phyloP scores from a whole-genome alignment of 148 eudicot species.

The Silene uniflora region DNA sequence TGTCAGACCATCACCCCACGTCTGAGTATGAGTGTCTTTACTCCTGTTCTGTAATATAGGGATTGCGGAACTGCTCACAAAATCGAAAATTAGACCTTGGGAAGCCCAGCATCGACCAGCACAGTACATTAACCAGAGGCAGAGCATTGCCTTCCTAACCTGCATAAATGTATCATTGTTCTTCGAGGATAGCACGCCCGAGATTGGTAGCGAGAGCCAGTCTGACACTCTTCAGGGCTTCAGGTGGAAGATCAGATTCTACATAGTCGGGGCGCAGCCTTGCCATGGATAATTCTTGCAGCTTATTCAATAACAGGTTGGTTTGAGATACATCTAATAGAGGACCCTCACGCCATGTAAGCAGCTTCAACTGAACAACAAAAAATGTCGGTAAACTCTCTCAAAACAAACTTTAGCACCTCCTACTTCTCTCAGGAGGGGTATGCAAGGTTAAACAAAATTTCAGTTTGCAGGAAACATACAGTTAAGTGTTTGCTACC shows the following conservation, averaged over 20 bases:
- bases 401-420: neutral
- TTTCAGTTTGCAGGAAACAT: too few relatives aligned
- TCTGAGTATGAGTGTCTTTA: neutral
- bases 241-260: slow-evolving; percentile 67
- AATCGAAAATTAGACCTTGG: neutral
- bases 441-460: too few relatives aligned
- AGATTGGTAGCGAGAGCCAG: slow-evolving; percentile 91
- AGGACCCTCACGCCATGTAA: slow-evolving; percentile 76
- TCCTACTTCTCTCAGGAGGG: neutral
- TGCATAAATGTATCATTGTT: slow-evolving; percentile 35
- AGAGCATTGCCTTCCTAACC: neutral
- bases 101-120: neutral
- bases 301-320: slow-evolving; percentile 68
- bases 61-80: neutral
- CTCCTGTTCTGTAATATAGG: neutral
- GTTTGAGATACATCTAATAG: slow-evolving; percentile 80
- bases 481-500: too few relatives aligned
- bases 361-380: slow-evolving; percentile 62
- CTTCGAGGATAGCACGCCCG: slow-evolving; percentile 90
- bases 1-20: neutral
- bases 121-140: neutral
- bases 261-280: slow-evolving; percentile 74
- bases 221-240: slow-evolving; percentile 79
- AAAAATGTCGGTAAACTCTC: neutral
- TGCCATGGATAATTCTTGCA: slow-evolving; percentile 88